phyloP scores from a whole-genome alignment of 1,284 basidiomycete genomes.

The Trichosporon coremiiforme region DNA sequence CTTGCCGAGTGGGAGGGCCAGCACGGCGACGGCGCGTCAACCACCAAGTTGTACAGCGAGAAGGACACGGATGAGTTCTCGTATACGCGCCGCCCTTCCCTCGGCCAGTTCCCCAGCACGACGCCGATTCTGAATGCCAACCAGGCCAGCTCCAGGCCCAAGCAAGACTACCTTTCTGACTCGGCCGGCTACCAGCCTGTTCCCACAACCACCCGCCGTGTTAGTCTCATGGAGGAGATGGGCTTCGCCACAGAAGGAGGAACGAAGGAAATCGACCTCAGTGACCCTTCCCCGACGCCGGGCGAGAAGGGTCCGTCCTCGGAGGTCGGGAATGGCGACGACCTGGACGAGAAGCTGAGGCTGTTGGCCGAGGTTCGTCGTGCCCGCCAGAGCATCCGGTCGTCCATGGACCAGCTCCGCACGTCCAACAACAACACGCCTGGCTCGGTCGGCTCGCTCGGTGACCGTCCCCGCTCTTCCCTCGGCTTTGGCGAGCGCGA shows the following conservation, averaged over 20 bases:
- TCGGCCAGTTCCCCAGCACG: neutral
- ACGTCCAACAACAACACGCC: conserved; percentile 14
- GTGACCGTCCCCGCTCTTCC: conserved; percentile 2
- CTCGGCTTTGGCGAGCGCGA: conserved; percentile 10
- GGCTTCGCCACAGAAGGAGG: conserved; percentile 14
- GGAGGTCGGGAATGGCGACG: conserved; percentile 31
- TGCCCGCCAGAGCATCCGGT: conserved; percentile 45
- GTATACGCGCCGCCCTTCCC: conserved; percentile 13
- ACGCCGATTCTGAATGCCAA: neutral
- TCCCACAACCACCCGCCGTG: conserved; percentile 26
- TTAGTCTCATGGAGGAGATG: conserved; percentile 29
- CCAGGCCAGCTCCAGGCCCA: neutral
- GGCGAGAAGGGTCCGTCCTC: conserved; percentile 8
- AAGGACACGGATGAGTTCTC: conserved; percentile 10
- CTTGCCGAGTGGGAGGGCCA: conserved; percentile 83
- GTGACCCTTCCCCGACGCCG: conserved; percentile 1
- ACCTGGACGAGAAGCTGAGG: conserved; percentile 45
- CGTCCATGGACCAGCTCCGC: conserved; percentile 47
- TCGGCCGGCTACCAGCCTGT: conserved; percentile 10
- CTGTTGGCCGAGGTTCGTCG: conserved; percentile 52
- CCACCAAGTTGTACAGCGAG: conserved; percentile 9
- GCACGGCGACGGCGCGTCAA: conserved; percentile 60
- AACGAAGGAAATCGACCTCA: conserved; percentile 13
- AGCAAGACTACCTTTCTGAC: conserved; percentile 8
- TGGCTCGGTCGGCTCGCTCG: neutral